A percentile compares a stretch with the other conserved stretches of the same genome.
Evolutionary conservation across 23 red algal genomes (phyloP).

Genomic region (Agarophyton chilense): DNA sequence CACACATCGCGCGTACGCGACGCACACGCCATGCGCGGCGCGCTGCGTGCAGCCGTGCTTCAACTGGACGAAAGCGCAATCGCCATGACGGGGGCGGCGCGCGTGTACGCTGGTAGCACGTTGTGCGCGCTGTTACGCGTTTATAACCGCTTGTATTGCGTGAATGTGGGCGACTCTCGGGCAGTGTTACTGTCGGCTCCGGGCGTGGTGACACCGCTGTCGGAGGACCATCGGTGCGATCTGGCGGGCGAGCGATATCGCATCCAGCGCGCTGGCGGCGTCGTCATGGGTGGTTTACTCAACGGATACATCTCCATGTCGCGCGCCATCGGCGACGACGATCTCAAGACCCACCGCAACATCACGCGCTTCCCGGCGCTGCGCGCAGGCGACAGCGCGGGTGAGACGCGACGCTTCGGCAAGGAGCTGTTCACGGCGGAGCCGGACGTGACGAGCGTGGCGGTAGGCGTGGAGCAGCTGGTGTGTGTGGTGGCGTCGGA

Average conservation of each 20-base stretch:
- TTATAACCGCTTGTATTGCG: background rate
- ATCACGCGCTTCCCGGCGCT: slow-evolving; percentile 23
- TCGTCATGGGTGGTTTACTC: slow-evolving; percentile 56
- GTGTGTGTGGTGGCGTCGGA: slow-evolving; percentile 78
- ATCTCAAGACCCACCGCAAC: slow-evolving; percentile 80
- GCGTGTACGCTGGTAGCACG: slow-evolving; percentile 49
- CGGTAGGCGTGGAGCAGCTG: slow-evolving; percentile 30
- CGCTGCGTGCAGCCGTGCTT: background rate
- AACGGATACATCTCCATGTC: slow-evolving; percentile 89
- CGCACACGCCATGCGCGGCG: background rate
- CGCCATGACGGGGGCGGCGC: background rate
- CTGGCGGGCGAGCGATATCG: slow-evolving; percentile 9
- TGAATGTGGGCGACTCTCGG: slow-evolving; percentile 49
- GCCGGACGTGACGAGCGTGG: slow-evolving; percentile 47
- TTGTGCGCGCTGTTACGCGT: slow-evolving; percentile 34
- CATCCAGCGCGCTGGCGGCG: slow-evolving; percentile 57
- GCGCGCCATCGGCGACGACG: slow-evolving; percentile 80
- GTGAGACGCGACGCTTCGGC: background rate
- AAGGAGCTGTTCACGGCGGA: slow-evolving; percentile 65
- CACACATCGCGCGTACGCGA: background rate
- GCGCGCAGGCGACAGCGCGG: background rate
- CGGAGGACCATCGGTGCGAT: slow-evolving; percentile 29
- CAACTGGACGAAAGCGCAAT: slow-evolving; percentile 16
- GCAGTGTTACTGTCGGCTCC: slow-evolving; percentile 16
- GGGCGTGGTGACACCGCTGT: background rate